Percentiles rank a stretch among this genome's conserved stretches.
These are phyloP conservation scores for Ocimum tenuiflorum DNA, from an alignment of 257 asterid genomes.

Conservation along the genomic window DNA sequence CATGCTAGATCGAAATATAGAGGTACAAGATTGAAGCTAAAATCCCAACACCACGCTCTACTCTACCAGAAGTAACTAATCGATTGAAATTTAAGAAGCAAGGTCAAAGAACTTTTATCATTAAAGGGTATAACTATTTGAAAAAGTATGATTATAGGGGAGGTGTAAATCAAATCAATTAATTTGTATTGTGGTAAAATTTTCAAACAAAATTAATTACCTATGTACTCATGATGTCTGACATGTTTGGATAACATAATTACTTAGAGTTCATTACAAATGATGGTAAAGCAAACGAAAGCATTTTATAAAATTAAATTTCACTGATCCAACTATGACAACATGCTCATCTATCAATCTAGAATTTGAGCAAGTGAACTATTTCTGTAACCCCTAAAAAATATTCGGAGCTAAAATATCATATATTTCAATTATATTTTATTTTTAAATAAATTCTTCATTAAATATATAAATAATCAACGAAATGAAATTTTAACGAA, in stretches of 20 bases:
- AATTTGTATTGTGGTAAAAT: neutral
- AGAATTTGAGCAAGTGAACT: too few species aligned
- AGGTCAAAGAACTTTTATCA: neutral
- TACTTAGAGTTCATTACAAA: conserved; percentile 3
- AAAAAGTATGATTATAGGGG: neutral
- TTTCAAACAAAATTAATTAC: conserved; percentile 5
- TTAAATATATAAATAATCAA: too few species aligned
- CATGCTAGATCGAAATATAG: too few species aligned
- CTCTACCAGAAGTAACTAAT: neutral
- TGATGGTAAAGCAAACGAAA: conserved; percentile 9
- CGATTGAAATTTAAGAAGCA: neutral
- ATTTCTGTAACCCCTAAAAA: too few species aligned
- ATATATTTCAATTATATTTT: too few species aligned
- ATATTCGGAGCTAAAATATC: too few species aligned
- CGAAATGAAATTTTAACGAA: too few species aligned
- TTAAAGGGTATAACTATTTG: neutral
- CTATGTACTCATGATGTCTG: conserved; percentile 19
- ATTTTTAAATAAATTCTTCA: too few species aligned
- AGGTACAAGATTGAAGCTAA: neutral
- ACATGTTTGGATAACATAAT: conserved; percentile 25
- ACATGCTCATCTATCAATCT: too few species aligned
- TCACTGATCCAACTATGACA: too few species aligned
- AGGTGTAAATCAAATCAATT: neutral
- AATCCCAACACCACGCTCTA: too few species aligned
- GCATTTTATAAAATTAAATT: neutral